Evolutionary conservation across 2,329 filamentous ascomycete species (phyloP).

Genomic region (Colletotrichum sp.): DNA sequence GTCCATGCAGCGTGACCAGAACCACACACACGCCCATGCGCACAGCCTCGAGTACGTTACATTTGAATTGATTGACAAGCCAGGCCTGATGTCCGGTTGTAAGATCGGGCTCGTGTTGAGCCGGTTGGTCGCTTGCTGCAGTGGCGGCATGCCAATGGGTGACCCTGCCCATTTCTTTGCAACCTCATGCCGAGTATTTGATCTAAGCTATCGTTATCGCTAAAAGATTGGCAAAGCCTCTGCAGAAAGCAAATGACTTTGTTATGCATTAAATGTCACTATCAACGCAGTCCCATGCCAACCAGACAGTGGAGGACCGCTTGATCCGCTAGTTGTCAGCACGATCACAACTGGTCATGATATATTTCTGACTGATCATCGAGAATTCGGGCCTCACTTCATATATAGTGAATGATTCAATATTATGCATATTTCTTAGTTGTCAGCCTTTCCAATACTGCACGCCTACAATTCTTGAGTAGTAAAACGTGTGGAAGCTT

Average conservation of each 20-base stretch:
- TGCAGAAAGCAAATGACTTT: background rate
- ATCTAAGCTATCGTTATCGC: background rate
- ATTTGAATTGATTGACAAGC: background rate
- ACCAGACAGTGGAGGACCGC: background rate
- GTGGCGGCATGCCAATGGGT: background rate
- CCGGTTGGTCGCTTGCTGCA: background rate
- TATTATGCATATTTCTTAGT: background rate
- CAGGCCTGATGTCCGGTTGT: constrained; percentile 18
- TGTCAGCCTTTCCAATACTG: background rate
- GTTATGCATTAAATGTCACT: background rate
- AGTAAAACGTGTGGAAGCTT: background rate
- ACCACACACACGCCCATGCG: background rate
- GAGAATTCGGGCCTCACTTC: background rate
- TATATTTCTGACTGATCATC: background rate
- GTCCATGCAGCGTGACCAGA: background rate
- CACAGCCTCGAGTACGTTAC: background rate
- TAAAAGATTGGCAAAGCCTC: background rate
- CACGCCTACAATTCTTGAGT: background rate
- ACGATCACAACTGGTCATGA: background rate
- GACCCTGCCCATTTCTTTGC: background rate
- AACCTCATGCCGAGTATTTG: background rate
- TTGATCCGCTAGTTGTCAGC: background rate
- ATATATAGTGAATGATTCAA: background rate
- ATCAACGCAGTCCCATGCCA: background rate
- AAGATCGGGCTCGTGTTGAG: background rate